Conservation (phyloP, 331 rosid species). For the Telfairia occidentalis region DNA sequence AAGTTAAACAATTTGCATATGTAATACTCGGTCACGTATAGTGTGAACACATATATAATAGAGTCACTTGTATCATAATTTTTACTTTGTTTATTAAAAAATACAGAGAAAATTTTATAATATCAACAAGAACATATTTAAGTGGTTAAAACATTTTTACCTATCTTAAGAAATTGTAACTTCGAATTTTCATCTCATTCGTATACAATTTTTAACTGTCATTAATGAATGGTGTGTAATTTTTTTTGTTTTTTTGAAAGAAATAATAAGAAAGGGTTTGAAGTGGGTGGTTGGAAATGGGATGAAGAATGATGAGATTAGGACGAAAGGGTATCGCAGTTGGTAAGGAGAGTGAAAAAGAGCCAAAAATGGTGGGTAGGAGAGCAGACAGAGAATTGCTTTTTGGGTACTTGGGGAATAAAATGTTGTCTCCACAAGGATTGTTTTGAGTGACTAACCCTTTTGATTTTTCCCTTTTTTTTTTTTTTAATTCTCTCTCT, state of each 20-base stretch:
- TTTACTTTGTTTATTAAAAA: no score
- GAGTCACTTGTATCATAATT: no score
- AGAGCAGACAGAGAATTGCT: constrained; percentile 74
- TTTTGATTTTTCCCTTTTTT: neutral
- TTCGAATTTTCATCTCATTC: no score
- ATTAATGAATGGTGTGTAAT: no score
- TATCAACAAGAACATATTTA: no score
- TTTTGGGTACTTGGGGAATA: constrained; percentile 94
- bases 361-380: constrained; percentile 54
- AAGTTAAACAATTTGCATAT: no score
- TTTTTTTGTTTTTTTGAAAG: no score
- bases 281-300: constrained; percentile 47
- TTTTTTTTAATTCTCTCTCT: neutral
- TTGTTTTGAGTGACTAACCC: constrained; percentile 46
- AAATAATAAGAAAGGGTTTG: neutral
- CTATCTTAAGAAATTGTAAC: neutral
- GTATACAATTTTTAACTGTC: no score
- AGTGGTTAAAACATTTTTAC: no score
- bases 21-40: no score
- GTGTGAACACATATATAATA: no score
- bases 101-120: no score
- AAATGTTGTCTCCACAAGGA: constrained; percentile 92
- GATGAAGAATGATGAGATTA: constrained; percentile 27
- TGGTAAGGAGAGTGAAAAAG: constrained; percentile 19
- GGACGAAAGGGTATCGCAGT: constrained; percentile 55